phyloP scores from a whole-genome alignment of 306 rosid genomes.

The Quercus cerris region DNA sequence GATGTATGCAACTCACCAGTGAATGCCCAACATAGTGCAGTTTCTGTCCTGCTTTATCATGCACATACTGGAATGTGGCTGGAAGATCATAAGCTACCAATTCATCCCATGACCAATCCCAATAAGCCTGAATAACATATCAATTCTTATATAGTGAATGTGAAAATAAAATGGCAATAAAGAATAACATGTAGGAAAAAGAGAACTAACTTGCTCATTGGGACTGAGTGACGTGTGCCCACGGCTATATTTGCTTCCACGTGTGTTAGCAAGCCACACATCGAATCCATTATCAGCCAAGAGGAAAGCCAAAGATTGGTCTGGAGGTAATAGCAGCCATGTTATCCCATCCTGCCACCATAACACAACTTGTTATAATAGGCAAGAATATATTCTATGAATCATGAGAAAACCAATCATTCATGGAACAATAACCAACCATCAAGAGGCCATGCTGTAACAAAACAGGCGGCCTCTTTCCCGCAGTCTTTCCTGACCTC shows the following conservation, averaged over 20 bases:
- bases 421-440: constrained; percentile 37
- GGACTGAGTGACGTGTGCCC: constrained; percentile 38
- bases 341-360: constrained; percentile 64
- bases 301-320: constrained; percentile 57
- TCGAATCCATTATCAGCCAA: constrained; percentile 74
- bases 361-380: constrained; percentile 1
- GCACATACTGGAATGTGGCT: constrained; percentile 71
- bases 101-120: constrained; percentile 99
- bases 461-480: constrained; percentile 49
- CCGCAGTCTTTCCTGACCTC: constrained; percentile 25
- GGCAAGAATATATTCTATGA: background rate
- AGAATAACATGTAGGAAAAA: background rate
- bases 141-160: background rate
- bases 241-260: constrained; percentile 76
- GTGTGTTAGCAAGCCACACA: constrained; percentile 76
- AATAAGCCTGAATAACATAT: constrained; percentile 47
- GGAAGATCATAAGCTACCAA: constrained; percentile 87
- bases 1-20: constrained; percentile 44
- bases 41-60: constrained; percentile 68
- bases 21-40: constrained; percentile 92
- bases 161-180: background rate
- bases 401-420: background rate
- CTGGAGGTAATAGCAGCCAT: constrained; percentile 75
- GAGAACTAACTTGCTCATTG: constrained; percentile 43
- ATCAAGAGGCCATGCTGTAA: constrained; percentile 73